Evolutionary conservation across 768 basidiomycete species (phyloP), one percentile per base, ranked within the genome.

Genomic region (Tylopilus intermedius): DNA sequence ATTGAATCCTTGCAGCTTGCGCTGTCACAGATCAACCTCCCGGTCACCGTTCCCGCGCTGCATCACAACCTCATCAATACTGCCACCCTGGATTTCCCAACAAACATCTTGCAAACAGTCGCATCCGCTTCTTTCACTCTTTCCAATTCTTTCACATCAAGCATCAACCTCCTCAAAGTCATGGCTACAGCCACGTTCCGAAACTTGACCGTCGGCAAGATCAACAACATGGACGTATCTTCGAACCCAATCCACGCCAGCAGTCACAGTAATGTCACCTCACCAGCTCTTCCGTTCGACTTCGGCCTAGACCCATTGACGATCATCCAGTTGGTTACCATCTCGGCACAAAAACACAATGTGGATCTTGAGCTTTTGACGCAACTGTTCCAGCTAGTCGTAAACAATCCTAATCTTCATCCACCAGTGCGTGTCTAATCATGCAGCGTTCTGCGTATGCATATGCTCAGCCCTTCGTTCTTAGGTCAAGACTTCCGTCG

Each of bases 121-220:
- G 83, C 84, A 2, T 73, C 74, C n/a, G 71, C 79, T 5, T 69
- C 78, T 1, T 85, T 88, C 62, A 73, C 69, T 0, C 72, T 89
- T 27, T 69, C 73, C 18, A 86, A 89, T 60, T 85, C 85, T 0
- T 89, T 89, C 69, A 86, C 84, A 0, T 84, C 86, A 15, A 79
- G 79, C 61, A 79, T 89, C 64, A 84, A 82, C 62, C 66, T 89
- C 14, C 62, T 84, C n/a, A 64, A 71, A 42, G 67, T 88, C 15
- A 69, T 67, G 2, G 78, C 84, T 1, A 76, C 68, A 5, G 86
- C 79, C 0, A 77, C 74, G 0, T 85, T 76, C 71, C 74, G 78
- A 21, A 75, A 73, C 43, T 61, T 88, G 39, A 74, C 74, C 1
- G 64, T 89, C 10, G 85, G 86, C 3, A 73, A 61, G n/a, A 82